phyloP scores from a whole-genome alignment of 106 monocot species.

The Cymbidium sinense region DNA sequence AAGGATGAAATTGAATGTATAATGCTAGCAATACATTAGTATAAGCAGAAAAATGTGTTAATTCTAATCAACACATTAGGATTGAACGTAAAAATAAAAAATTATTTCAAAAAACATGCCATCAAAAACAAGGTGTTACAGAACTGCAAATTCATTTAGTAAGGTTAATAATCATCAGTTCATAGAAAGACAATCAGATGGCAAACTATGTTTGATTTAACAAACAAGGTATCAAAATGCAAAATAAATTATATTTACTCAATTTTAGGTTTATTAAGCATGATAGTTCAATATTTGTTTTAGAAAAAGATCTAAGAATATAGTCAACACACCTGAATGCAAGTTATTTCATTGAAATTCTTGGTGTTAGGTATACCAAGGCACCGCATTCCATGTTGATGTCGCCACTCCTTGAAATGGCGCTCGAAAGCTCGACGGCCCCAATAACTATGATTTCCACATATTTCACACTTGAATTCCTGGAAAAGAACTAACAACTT shows the following conservation, averaged over 20 bases:
- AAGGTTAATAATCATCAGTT: neutral
- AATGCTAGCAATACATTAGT: too few relatives aligned
- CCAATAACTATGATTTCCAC: slow-evolving; percentile 97
- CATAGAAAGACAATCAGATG: neutral
- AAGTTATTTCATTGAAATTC: slow-evolving; percentile 98
- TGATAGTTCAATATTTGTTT: neutral
- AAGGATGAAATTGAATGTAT: too few relatives aligned
- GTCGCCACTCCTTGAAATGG: slow-evolving; percentile 99
- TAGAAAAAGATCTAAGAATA: neutral
- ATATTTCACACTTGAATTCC: slow-evolving; percentile 99
- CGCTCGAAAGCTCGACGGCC: slow-evolving; percentile 94
- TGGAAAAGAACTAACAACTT: slow-evolving; percentile 18
- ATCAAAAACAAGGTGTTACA: neutral
- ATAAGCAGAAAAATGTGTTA: neutral
- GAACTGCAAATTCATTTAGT: neutral
- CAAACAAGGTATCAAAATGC: neutral
- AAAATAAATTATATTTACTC: neutral
- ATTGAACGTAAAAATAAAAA: neutral
- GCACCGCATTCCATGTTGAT: slow-evolving; percentile 99
- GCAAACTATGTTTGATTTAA: neutral
- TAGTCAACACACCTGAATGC: slow-evolving; percentile 52
- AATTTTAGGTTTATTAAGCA: neutral
- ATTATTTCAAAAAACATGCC: neutral
- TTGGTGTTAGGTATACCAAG: slow-evolving; percentile 95
- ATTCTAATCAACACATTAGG: neutral